Evolutionary conservation across 768 basidiomycete genomes (phyloP).

Genomic region (Mrakia blollopis): DNA sequence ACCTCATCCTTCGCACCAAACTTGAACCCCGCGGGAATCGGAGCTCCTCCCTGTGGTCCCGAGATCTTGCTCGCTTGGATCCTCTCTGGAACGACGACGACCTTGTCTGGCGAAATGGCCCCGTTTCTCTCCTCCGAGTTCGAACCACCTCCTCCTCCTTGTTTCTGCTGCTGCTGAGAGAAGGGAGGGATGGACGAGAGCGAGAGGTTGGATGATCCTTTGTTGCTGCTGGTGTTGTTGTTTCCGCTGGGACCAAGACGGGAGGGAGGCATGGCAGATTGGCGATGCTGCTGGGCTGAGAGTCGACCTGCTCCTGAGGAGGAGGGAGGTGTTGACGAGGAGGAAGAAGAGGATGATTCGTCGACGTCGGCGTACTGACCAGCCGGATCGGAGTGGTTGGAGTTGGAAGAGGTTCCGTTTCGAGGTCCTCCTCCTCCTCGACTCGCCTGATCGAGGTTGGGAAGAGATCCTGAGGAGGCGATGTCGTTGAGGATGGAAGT

Average conservation of each 20-base stretch:
- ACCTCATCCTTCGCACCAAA: slow-evolving; percentile 66
- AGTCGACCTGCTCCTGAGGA: slow-evolving; percentile 1
- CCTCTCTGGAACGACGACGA: neutral
- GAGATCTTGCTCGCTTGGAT: slow-evolving; percentile 61
- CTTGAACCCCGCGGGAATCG: slow-evolving; percentile 83
- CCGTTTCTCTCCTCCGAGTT: slow-evolving; percentile 12
- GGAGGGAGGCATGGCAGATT: slow-evolving; percentile 1
- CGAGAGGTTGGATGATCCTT: neutral
- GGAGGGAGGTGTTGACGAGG: neutral
- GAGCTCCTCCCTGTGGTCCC: slow-evolving; percentile 74
- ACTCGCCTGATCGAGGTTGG: slow-evolving; percentile 15
- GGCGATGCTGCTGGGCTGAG: neutral
- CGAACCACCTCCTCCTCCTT: neutral
- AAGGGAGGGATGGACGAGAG: neutral
- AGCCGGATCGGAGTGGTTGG: neutral
- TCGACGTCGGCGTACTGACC: slow-evolving; percentile 15
- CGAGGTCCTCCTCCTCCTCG: slow-evolving; percentile 8
- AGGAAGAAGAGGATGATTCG: neutral
- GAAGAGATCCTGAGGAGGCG: slow-evolving; percentile 29
- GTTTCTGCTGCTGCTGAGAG: neutral
- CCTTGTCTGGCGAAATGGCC: slow-evolving; percentile 18
- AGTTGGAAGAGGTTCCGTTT: neutral
- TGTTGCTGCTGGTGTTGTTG: neutral
- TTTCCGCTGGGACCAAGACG: neutral
- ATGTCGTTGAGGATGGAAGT: slow-evolving; percentile 5